Conservation (phyloP, 257 asterid species). For the Jaltomata sinuosa region DNA sequence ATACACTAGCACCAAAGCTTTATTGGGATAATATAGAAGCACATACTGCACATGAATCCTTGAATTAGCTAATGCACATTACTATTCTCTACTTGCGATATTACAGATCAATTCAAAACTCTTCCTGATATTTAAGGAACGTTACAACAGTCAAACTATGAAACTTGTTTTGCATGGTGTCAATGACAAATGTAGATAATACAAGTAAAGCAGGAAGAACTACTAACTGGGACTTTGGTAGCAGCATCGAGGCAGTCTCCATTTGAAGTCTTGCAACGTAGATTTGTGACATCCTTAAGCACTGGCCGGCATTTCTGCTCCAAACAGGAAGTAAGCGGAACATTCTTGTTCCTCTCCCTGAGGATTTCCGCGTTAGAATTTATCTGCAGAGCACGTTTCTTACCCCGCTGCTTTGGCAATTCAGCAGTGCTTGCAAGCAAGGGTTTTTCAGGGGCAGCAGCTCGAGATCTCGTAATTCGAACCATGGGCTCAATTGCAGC, state of each 20-base stretch:
- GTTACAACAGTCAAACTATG: neutral
- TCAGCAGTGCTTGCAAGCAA: neutral
- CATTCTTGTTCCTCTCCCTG: slow-evolving; percentile 24
- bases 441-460: slow-evolving; percentile 46
- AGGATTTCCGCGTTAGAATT: slow-evolving; percentile 52
- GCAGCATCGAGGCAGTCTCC: slow-evolving; percentile 38
- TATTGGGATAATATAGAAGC: neutral
- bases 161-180: neutral
- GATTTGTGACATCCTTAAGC: slow-evolving; percentile 79
- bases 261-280: slow-evolving; percentile 35
- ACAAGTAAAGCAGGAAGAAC: neutral
- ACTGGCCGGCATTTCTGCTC: slow-evolving; percentile 61
- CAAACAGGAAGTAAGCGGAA: slow-evolving; percentile 14
- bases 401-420: slow-evolving; percentile 43
- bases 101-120: neutral
- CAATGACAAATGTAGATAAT: neutral
- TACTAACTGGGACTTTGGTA: slow-evolving; percentile 43
- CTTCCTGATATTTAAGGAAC: neutral
- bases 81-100: neutral
- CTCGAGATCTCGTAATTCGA: slow-evolving; percentile 76
- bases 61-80: neutral
- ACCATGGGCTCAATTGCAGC: slow-evolving; percentile 13
- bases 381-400: slow-evolving; percentile 29
- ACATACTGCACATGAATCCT: neutral
- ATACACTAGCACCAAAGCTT: neutral